Evolutionary conservation across 768 basidiomycete genomes (phyloP).

Genomic region (Gloeophyllum trabeum): DNA sequence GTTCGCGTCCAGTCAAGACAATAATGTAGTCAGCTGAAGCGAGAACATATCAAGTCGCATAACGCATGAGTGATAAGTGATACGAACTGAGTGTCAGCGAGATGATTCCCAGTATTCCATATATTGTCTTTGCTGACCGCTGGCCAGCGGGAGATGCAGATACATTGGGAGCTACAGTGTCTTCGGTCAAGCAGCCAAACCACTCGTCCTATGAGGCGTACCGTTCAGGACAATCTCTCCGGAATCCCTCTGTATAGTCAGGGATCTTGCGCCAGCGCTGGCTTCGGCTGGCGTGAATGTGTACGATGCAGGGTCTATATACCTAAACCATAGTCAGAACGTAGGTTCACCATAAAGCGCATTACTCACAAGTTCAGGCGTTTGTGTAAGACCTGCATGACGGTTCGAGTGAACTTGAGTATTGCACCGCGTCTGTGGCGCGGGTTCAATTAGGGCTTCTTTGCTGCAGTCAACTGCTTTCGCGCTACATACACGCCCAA

Average conservation of each 20-base stretch:
- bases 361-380: slow-evolving; percentile 53
- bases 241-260: slow-evolving; percentile 64
- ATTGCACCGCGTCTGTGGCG: slow-evolving; percentile 8
- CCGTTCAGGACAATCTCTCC: slow-evolving; percentile 66
- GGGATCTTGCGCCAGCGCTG: slow-evolving; percentile 45
- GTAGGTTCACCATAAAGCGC: slow-evolving; percentile 1
- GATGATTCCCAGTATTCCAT: slow-evolving; percentile 69
- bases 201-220: slow-evolving; percentile 28
- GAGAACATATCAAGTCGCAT: neutral
- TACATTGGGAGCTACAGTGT: slow-evolving; percentile 36
- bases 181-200: slow-evolving; percentile 1
- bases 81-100: slow-evolving; percentile 64
- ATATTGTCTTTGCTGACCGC: slow-evolving; percentile 53
- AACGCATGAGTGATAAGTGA: neutral
- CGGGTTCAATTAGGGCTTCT: slow-evolving; percentile 6
- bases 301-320: slow-evolving; percentile 63
- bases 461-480: neutral
- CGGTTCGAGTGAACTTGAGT: slow-evolving; percentile 15
- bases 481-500: no score
- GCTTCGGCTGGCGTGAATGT: slow-evolving; percentile 62
- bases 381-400: slow-evolving; percentile 63
- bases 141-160: slow-evolving; percentile 40
- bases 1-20: slow-evolving; percentile 73
- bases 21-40: slow-evolving; percentile 84
- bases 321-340: slow-evolving; percentile 32